A percentile compares a stretch with the other conserved stretches of the same genome.
These are phyloP conservation scores for Luvunga scandens DNA, from an alignment of 345 rosid species.

Conservation along the genomic window DNA sequence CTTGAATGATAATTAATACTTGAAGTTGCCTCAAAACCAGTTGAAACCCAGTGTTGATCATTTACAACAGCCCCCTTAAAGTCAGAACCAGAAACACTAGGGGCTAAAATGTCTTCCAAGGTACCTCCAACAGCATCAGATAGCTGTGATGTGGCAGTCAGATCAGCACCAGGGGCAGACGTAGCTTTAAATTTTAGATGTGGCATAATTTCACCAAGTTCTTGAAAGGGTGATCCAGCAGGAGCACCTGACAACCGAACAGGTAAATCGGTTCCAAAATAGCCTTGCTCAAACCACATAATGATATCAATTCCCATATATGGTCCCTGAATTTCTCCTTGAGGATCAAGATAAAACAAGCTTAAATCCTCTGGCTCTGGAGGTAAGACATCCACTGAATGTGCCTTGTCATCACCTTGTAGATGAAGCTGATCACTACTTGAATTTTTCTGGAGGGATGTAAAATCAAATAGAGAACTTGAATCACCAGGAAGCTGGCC, in stretches of 20 bases:
- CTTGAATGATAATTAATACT: conserved; percentile 16
- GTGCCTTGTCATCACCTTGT: conserved; percentile 19
- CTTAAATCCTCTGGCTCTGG: conserved; percentile 66
- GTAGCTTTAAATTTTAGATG: conserved; percentile 36
- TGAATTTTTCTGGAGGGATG: conserved; percentile 32
- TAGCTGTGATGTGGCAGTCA: conserved; percentile 1
- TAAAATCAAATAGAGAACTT: conserved; percentile 35
- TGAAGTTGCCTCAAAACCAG: conserved; percentile 20
- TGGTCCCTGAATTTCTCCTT: conserved; percentile 82
- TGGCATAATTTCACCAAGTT: conserved; percentile 65
- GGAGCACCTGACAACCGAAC: conserved; percentile 74
- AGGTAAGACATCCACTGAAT: conserved; percentile 8
- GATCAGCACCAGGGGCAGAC: conserved; percentile 1
- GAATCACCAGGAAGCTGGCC: conserved; percentile 47
- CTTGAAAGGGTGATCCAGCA: conserved; percentile 68
- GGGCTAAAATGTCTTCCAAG: conserved; percentile 13
- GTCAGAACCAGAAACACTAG: conserved; percentile 21
- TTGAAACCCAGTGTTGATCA: conserved; percentile 19
- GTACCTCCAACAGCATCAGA: conserved; percentile 23
- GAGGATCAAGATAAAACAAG: conserved; percentile 85
- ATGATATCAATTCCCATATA: conserved; percentile 74
- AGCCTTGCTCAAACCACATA: conserved; percentile 89
- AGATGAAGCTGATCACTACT: conserved; percentile 15
- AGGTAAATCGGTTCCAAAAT: conserved; percentile 79
- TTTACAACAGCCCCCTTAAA: conserved; percentile 10